These are phyloP conservation scores for Chrysopogon serrulatus DNA, from an alignment of 176 grass and related monocot genomes.

Conservation along the genomic window DNA sequence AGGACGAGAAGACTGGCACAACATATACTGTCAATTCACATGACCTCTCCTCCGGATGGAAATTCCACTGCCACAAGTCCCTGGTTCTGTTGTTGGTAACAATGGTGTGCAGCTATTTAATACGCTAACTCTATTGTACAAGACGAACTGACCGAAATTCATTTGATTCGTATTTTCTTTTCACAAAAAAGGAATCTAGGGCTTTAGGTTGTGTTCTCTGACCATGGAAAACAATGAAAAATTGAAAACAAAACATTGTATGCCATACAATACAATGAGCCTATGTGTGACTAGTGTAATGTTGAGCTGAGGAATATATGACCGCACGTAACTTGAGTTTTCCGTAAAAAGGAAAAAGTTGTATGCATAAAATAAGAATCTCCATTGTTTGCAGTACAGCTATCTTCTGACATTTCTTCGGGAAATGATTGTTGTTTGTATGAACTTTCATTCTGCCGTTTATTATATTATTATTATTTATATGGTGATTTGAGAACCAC, in stretches of 20 bases:
- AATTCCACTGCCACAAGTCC: slow-evolving; percentile 31
- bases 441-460: not conserved
- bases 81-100: slow-evolving; percentile 46
- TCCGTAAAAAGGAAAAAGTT: not conserved
- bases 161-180: slow-evolving; percentile 61
- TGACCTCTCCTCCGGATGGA: slow-evolving; percentile 56
- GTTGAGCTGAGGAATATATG: slow-evolving; percentile 4
- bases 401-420: not conserved
- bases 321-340: not conserved
- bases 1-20: slow-evolving; percentile 60
- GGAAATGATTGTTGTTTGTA: not conserved
- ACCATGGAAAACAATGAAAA: slow-evolving; percentile 5
- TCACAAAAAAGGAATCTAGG: slow-evolving; percentile 23
- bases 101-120: slow-evolving; percentile 30
- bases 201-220: slow-evolving; percentile 32
- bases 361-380: not conserved
- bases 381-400: not conserved
- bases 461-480: too few relatives aligned
- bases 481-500: too few relatives aligned
- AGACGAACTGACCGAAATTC: slow-evolving; percentile 24
- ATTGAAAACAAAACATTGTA: slow-evolving; percentile 22
- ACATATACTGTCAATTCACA: slow-evolving; percentile 57
- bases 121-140: slow-evolving; percentile 36
- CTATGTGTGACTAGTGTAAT: slow-evolving; percentile 8
- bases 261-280: not conserved